Base-by-base conservation (phyloP, 805 yeast genomes). In the Wickerhamiella galacta region DNA sequence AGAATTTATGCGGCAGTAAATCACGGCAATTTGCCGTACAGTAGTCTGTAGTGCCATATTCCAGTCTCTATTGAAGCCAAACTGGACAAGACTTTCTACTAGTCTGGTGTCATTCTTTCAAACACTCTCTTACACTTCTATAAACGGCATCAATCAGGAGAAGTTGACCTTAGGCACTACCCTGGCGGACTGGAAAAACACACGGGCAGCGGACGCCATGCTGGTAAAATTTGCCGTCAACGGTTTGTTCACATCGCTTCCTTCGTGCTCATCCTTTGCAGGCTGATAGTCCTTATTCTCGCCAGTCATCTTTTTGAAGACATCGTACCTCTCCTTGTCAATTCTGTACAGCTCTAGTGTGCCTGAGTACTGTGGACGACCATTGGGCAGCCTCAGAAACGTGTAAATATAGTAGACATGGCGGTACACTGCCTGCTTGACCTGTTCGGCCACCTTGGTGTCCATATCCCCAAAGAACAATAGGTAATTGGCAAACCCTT, bases 131-230 rank as follows among this genome's bases (percentile, higher is more conserved):
- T n/a, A n/a, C n/a, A n/a, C n/a, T n/a, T n/a, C n/a, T n/a, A n/a
- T n/a, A n/a, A n/a, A 11, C 9, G 12, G 18, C 6, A 33, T 7
- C 30, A 10, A 20, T 43, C 43, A 49, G n/a, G n/a, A 57, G 46
- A 24, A 42, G 31, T 46, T 35, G 6, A 46, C 41, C 16, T 52
- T 48, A 9, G 69, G 68, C 4, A 61, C 54, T 1, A 71, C 55
- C 43, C 81, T 58, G 5, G 75, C 80, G 25, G 72, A 73, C 51
- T 74, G 79, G 53, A 72, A 68, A 54, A 73, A 74, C 3, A 69
- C 63, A 45, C 81, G 63, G 3, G 81, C 80, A 7, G 81, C 82
- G 11, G 78, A 58, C 11, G 70, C 81, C 30, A 61, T 58, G 3
- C 74, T 75, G 57, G 75, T 73, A 44, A 75, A 56, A 30, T 70